These are phyloP conservation scores for Candida dajiaensis DNA, from an alignment of 805 yeast genomes.

Conservation along the genomic window DNA sequence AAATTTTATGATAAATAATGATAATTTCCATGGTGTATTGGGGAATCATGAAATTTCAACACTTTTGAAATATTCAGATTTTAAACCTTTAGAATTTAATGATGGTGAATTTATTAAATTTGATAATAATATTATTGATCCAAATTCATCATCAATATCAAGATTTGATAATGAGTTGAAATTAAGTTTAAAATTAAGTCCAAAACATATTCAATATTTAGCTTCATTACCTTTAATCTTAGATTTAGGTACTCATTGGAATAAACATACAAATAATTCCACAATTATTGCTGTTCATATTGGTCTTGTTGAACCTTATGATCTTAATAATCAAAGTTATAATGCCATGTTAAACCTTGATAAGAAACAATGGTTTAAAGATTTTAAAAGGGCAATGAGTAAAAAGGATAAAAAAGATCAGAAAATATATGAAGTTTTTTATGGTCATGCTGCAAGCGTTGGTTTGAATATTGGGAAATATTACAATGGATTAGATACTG, in stretches of 20 bases:
- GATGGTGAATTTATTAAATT: slow-evolving; percentile 13
- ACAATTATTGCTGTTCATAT: slow-evolving; percentile 68
- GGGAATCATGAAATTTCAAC: slow-evolving; percentile 87
- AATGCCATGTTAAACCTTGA: slow-evolving; percentile 56
- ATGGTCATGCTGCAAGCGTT: slow-evolving; percentile 84
- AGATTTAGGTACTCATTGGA: slow-evolving; percentile 56
- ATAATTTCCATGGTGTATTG: slow-evolving; percentile 63
- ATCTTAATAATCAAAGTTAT: not conserved
- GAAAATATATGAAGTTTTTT: slow-evolving; percentile 53
- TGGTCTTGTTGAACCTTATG: slow-evolving; percentile 53
- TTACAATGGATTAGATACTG: slow-evolving; percentile 77
- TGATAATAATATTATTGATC: too few species aligned
- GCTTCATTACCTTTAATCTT: slow-evolving; percentile 60
- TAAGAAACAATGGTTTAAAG: slow-evolving; percentile 55
- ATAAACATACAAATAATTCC: too few species aligned
- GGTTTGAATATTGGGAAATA: slow-evolving; percentile 63
- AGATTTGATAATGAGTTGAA: slow-evolving; percentile 13
- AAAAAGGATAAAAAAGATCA: slow-evolving; percentile 25
- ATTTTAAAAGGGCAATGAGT: slow-evolving; percentile 20
- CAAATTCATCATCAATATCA: too few species aligned
- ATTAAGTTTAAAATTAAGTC: slow-evolving; percentile 32
- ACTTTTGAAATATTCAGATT: slow-evolving; percentile 52
- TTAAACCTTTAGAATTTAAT: slow-evolving; percentile 23
- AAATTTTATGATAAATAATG: slow-evolving; percentile 52
- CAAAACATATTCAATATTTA: slow-evolving; percentile 55